A percentile compares a stretch with the other conserved stretches of the same genome.
Evolutionary conservation across 139 green algal species (phyloP).

Genomic region (Trebouxia sp.): DNA sequence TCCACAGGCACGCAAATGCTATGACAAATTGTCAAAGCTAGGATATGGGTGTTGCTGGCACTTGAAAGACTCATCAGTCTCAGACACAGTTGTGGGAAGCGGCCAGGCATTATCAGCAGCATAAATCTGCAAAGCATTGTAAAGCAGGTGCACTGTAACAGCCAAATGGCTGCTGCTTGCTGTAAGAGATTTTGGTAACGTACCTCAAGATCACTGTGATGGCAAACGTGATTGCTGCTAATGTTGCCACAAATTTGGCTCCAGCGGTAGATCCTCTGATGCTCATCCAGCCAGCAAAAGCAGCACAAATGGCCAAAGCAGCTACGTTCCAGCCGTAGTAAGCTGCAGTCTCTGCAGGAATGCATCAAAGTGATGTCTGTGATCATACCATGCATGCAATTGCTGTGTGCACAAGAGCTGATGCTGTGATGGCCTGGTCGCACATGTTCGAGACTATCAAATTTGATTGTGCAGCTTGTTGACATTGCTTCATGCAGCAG

Average conservation of each 20-base stretch:
- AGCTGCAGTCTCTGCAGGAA: neutral
- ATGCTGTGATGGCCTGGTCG: too few relatives aligned
- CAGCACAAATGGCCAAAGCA: neutral
- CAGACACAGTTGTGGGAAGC: too few relatives aligned
- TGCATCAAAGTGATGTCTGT: neutral
- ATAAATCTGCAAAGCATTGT: too few relatives aligned
- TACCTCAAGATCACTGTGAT: conserved; percentile 8
- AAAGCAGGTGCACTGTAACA: neutral
- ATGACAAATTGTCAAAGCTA: neutral
- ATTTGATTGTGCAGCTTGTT: too few relatives aligned
- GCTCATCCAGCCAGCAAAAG: neutral
- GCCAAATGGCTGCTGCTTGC: neutral
- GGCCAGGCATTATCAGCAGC: too few relatives aligned
- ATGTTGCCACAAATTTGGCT: neutral
- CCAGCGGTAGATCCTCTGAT: neutral
- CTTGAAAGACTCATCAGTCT: too few relatives aligned
- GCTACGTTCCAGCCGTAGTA: conserved; percentile 4
- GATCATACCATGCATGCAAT: neutral
- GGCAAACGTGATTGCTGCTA: neutral
- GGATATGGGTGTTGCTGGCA: neutral
- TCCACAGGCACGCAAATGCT: too few relatives aligned
- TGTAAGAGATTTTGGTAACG: neutral
- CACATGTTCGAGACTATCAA: too few relatives aligned
- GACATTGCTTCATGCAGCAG: too few relatives aligned
- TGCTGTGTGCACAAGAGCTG: neutral